These are phyloP conservation scores for Thamnidium elegans DNA, from an alignment of 192 early-diverging fungal genomes.

Conservation along the genomic window DNA sequence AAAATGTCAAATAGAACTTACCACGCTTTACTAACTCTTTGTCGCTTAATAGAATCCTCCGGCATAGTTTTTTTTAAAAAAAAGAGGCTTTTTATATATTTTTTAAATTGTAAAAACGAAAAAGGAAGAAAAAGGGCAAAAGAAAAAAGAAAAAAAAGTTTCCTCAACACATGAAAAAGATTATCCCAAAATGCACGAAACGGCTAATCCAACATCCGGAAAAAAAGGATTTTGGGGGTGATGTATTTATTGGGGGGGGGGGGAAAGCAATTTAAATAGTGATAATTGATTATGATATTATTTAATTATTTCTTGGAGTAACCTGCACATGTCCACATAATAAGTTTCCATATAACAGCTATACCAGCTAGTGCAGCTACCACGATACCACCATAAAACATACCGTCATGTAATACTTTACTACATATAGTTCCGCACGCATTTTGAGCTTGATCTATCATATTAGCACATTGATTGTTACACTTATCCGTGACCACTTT, in stretches of 20 bases:
- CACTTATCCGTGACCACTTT: conserved; percentile 27
- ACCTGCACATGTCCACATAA: conserved; percentile 31
- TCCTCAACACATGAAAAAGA: neutral
- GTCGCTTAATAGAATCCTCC: conserved; percentile 18
- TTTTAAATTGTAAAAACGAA: no score
- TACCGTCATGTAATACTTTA: conserved; percentile 23
- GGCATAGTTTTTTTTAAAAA: no score
- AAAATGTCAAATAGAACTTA: conserved; percentile 5
- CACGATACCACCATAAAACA: conserved; percentile 36
- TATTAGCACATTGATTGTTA: conserved; percentile 9
- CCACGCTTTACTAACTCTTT: conserved; percentile 36
- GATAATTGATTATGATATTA: no score
- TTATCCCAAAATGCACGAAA: no score
- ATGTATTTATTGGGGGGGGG: no score
- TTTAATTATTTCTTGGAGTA: conserved; percentile 2
- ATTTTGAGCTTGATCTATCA: neutral
- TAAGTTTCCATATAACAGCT: conserved; percentile 19
- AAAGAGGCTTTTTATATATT: no score
- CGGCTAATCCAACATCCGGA: no score
- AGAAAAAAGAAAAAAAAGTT: neutral
- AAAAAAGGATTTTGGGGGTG: no score
- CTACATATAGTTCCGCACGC: conserved; percentile 26
- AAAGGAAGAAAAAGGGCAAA: no score
- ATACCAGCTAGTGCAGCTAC: conserved; percentile 32
- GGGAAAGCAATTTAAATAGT: no score